Evolutionary conservation across 83 land plant genomes (phyloP).

Genomic region (Picea abies): DNA sequence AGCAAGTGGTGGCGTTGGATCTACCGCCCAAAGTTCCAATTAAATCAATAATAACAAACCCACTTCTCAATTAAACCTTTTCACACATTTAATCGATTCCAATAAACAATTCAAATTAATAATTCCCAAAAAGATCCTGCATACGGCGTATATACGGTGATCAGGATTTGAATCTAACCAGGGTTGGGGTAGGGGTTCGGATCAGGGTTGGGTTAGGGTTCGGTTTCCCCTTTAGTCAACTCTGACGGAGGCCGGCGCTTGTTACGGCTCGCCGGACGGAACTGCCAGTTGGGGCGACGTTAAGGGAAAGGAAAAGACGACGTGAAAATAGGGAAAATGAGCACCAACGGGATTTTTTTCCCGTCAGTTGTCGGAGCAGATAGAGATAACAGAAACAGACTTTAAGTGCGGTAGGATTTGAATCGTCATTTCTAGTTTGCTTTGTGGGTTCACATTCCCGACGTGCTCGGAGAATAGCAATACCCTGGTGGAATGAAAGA

Average conservation of each 20-base stretch:
- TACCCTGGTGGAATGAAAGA: neutral
- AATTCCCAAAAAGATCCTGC: neutral
- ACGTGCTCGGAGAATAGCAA: constrained; percentile 16
- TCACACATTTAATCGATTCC: neutral
- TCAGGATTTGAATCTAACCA: neutral
- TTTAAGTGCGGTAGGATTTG: neutral
- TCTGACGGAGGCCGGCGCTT: constrained; percentile 14
- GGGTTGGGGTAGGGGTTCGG: neutral
- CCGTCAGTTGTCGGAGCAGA: neutral
- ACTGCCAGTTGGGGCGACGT: neutral
- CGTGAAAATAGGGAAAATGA: too few species aligned
- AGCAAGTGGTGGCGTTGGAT: too few species aligned
- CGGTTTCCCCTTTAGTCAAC: neutral
- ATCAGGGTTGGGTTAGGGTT: neutral
- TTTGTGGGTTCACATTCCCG: constrained; percentile 11
- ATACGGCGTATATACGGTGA: neutral
- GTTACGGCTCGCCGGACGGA: constrained; percentile 1
- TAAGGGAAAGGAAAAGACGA: neutral
- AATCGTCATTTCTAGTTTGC: neutral
- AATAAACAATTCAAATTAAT: neutral
- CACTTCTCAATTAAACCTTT: neutral
- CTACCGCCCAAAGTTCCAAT: too few species aligned
- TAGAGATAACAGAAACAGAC: too few species aligned
- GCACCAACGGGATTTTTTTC: neutral
- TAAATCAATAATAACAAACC: too few species aligned